Evolutionary conservation across 2,329 filamentous ascomycete species (phyloP).

Genomic region (Alternaria sp.): DNA sequence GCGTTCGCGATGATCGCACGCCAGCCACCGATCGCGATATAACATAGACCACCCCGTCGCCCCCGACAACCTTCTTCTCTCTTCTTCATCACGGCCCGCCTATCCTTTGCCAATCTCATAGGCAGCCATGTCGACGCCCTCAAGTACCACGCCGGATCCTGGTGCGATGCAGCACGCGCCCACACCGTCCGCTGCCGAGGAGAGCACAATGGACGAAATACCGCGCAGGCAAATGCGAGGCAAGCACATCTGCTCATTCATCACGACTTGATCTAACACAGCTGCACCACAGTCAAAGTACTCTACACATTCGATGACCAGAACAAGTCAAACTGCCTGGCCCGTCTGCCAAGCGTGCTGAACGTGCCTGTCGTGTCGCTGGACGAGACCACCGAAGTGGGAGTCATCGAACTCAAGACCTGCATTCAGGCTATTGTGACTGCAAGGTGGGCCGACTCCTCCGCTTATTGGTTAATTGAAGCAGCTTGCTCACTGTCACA

Average conservation of each 20-base stretch:
- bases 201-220: slow-evolving; percentile 39
- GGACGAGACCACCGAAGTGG: slow-evolving; percentile 81
- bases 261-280: slow-evolving; percentile 24
- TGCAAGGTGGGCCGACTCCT: slow-evolving; percentile 57
- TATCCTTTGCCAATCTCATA: slow-evolving; percentile 19
- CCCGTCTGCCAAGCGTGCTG: slow-evolving; percentile 80
- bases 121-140: slow-evolving; percentile 46
- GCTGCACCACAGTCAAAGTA: slow-evolving; percentile 76
- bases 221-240: slow-evolving; percentile 56
- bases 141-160: slow-evolving; percentile 25
- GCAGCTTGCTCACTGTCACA: slow-evolving; percentile 54
- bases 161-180: slow-evolving; percentile 31
- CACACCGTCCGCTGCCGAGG: slow-evolving; percentile 28
- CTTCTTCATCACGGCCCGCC: slow-evolving; percentile 26
- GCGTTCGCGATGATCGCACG: slow-evolving; percentile 46
- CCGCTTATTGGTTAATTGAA: slow-evolving; percentile 13
- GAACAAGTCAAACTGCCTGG: slow-evolving; percentile 86
- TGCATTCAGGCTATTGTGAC: slow-evolving; percentile 83
- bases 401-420: slow-evolving; percentile 83
- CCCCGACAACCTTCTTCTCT: slow-evolving; percentile 18
- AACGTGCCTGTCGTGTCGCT: slow-evolving; percentile 80
- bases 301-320: slow-evolving; percentile 95
- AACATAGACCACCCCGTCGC: slow-evolving; percentile 36
- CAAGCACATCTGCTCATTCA: slow-evolving; percentile 32
- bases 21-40: slow-evolving; percentile 45